Base-by-base conservation (phyloP, 2,329 filamentous ascomycete species). In the Colletotrichum neosansevieriae region DNA sequence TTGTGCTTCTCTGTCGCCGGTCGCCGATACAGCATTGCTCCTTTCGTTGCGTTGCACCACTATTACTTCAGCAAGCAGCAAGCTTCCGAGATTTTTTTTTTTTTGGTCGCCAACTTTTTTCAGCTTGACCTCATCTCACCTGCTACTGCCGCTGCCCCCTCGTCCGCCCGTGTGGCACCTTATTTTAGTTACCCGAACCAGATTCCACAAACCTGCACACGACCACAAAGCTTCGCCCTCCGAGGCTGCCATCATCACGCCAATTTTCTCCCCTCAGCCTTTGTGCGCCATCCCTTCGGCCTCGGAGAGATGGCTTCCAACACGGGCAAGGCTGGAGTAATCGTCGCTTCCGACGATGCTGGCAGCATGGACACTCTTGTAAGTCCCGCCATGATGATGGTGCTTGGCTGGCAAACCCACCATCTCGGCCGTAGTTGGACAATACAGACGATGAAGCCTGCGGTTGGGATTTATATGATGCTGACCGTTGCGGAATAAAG, bases 321-420 rank as follows among this genome's bases (percentile, higher is more conserved):
- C 59, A 84, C 84, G 71, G 86, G 86, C 77, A 86, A 84, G 80
- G 86, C 86, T 74, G 87, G 87, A 75, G 78, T 88, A 72, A 84
- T 90, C 74, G 81, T 84, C 75, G 83, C 86, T 72, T 76, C 82
- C 70, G 81, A 85, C 58, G 83, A 85, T 78, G 84, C 81, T 71
- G 81, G 81, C 70, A 81, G 78, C 73, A 84, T 90, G 82, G 86
- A 87, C 72, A 86, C 84, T 76, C 81, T 90, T 81, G 88, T 90
- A 84, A 83, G 85, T 81, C 38, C 19, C 61, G 34, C 24, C 50
- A 21, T 4, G 24, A 51, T 3, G 19, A 32, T 34, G 15, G 13
- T n/a, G 15, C 19, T 42, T 15, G 49, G 38, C 44, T 49, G 32
- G 44, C 42, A 50, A 38, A 21, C 36, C 45, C 40, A n/a, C 32